Evolutionary conservation across 2,329 filamentous ascomycete genomes (phyloP).

Genomic region (Sporothrix schenckii): DNA sequence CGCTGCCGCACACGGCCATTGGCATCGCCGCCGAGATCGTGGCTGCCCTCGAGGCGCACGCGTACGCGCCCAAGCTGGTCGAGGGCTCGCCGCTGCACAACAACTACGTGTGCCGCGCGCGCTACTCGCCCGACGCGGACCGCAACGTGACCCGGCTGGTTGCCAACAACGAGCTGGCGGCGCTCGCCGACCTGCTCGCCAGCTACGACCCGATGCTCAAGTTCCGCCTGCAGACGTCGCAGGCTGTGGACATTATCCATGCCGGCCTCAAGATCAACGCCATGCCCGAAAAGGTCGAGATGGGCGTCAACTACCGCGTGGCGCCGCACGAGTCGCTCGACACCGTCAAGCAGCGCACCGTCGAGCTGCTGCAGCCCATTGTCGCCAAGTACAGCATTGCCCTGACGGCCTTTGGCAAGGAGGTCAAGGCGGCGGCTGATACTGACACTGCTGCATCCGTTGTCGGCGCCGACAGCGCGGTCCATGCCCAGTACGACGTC

Average conservation of each 20-base stretch:
- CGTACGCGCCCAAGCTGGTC: slow-evolving; percentile 48
- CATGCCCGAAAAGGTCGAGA: slow-evolving; percentile 61
- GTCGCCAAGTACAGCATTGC: slow-evolving; percentile 60
- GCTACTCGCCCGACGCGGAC: slow-evolving; percentile 51
- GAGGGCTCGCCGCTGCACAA: slow-evolving; percentile 43
- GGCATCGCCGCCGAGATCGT: slow-evolving; percentile 56
- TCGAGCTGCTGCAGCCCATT: slow-evolving; percentile 52
- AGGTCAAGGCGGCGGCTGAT: neutral
- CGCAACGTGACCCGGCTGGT: slow-evolving; percentile 44
- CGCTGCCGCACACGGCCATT: slow-evolving; percentile 58
- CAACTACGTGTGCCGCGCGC: slow-evolving; percentile 49
- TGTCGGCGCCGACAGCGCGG: slow-evolving; percentile 20
- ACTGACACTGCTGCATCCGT: neutral
- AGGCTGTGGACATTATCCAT: slow-evolving; percentile 61
- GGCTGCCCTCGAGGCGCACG: slow-evolving; percentile 50
- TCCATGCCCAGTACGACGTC: slow-evolving; percentile 44
- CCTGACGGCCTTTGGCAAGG: slow-evolving; percentile 54
- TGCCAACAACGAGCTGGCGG: slow-evolving; percentile 28
- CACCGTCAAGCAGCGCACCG: slow-evolving; percentile 55
- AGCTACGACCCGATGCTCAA: slow-evolving; percentile 43
- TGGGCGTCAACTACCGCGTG: slow-evolving; percentile 64
- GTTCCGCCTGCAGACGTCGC: slow-evolving; percentile 63
- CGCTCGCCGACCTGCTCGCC: slow-evolving; percentile 55
- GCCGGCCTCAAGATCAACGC: slow-evolving; percentile 67
- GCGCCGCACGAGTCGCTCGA: slow-evolving; percentile 58